These are phyloP conservation scores for Parachlorella kessleri DNA, from an alignment of 139 green algal species.

Conservation along the genomic window DNA sequence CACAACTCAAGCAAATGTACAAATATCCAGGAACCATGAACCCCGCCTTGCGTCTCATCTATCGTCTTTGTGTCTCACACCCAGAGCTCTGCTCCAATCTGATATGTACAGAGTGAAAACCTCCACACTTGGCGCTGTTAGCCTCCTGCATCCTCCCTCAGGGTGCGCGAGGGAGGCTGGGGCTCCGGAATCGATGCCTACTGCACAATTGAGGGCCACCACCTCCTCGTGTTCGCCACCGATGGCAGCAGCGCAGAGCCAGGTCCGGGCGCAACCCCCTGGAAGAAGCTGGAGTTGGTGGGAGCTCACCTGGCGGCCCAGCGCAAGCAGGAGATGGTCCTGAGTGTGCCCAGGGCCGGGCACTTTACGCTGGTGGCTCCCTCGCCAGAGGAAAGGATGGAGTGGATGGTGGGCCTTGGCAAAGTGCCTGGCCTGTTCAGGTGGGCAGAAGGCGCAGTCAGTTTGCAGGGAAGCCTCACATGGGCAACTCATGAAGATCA, in stretches of 20 bases:
- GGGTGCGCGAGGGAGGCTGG: conserved; percentile 15
- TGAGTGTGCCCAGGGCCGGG: background rate
- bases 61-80: no score
- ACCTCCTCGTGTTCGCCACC: background rate
- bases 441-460: no score
- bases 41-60: no score
- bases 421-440: conserved; percentile 35
- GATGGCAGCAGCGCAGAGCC: background rate
- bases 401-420: conserved; percentile 35
- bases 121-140: no score
- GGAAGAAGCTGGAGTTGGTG: conserved; percentile 25
- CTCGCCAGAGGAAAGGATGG: conserved; percentile 4
- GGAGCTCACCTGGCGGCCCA: conserved; percentile 23
- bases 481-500: no score
- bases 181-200: conserved; percentile 6
- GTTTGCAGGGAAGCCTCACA: no score
- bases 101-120: no score
- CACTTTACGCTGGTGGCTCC: background rate
- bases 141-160: background rate
- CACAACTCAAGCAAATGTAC: no score
- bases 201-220: background rate
- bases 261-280: background rate
- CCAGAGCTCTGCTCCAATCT: no score
- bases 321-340: background rate
- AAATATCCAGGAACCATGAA: no score